Evolutionary conservation across 2,329 filamentous ascomycete genomes (phyloP).

Genomic region (Colletotrichum ledebouriae): DNA sequence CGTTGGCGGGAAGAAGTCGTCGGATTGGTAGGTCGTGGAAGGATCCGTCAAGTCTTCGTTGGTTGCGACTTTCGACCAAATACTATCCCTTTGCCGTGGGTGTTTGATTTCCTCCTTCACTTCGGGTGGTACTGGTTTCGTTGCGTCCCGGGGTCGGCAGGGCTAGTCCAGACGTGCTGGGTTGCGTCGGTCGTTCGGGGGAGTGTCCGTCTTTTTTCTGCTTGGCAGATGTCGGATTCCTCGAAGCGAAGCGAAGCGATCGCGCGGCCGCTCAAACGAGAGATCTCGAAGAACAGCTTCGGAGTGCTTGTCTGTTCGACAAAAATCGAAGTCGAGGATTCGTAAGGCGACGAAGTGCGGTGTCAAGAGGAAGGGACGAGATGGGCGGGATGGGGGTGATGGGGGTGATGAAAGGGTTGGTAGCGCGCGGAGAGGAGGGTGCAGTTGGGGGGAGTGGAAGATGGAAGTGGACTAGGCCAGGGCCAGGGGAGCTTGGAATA

Average conservation of each 20-base stretch:
- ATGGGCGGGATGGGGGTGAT: slow-evolving; percentile 43
- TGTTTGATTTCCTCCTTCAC: slow-evolving; percentile 14
- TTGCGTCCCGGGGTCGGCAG: slow-evolving; percentile 28
- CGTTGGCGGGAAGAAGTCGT: slow-evolving; percentile 26
- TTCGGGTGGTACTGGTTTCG: slow-evolving; percentile 18
- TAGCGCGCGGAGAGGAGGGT: slow-evolving; percentile 43
- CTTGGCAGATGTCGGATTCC: neutral
- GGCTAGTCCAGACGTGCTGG: slow-evolving; percentile 22
- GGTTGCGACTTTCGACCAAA: slow-evolving; percentile 15
- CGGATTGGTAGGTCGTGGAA: slow-evolving; percentile 29
- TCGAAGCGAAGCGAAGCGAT: slow-evolving; percentile 21
- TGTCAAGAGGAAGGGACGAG: slow-evolving; percentile 38
- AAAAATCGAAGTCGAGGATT: slow-evolving; percentile 39
- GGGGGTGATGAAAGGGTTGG: slow-evolving; percentile 43
- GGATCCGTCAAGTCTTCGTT: slow-evolving; percentile 30
- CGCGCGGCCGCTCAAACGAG: slow-evolving; percentile 8
- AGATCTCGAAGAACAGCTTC: slow-evolving; percentile 15
- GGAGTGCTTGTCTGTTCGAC: slow-evolving; percentile 27
- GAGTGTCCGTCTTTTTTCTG: neutral
- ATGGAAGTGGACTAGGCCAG: neutral
- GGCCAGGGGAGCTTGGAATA: slow-evolving; percentile 31
- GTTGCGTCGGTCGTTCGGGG: slow-evolving; percentile 16
- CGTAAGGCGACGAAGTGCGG: slow-evolving; percentile 34
- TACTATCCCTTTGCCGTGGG: neutral
- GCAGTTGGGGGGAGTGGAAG: slow-evolving; percentile 29